Evolutionary conservation across 176 grass and related monocot species (phyloP).

Genomic region (Cymbopogon citratus): DNA sequence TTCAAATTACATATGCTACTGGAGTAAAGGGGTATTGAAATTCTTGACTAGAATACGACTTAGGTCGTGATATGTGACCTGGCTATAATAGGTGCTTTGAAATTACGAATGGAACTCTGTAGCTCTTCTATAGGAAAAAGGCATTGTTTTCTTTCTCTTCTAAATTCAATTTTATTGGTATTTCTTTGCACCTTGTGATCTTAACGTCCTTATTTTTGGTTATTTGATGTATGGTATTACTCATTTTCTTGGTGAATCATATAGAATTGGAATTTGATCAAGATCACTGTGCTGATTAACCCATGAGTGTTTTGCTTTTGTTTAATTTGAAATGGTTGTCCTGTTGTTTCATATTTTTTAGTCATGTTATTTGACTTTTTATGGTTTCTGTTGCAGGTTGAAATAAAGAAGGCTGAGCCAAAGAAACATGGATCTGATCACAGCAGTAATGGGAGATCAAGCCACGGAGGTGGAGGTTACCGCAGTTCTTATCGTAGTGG

Average conservation of each 20-base stretch:
- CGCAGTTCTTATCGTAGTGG: slow-evolving; percentile 45
- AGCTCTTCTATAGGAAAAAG: neutral
- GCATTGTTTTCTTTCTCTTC: no score
- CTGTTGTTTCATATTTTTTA: neutral
- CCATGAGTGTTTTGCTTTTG: neutral
- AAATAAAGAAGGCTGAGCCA: slow-evolving; percentile 98
- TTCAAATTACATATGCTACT: neutral
- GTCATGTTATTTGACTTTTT: neutral
- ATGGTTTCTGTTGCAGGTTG: slow-evolving; percentile 54
- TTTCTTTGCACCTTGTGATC: neutral
- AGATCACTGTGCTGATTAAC: neutral
- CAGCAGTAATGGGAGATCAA: slow-evolving; percentile 6
- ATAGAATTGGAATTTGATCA: neutral
- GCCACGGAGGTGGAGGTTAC: slow-evolving; percentile 37
- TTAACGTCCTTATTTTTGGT: neutral
- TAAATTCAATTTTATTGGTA: neutral
- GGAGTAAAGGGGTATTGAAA: neutral
- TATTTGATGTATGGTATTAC: neutral
- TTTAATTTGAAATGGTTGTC: neutral
- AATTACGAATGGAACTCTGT: neutral
- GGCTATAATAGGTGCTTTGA: neutral
- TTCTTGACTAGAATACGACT: neutral
- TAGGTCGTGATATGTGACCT: neutral
- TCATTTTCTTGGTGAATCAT: neutral
- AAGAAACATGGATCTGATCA: slow-evolving; percentile 79